Evolutionary conservation across 2,329 filamentous ascomycete species (phyloP).

Genomic region (Aspergillus texensis): DNA sequence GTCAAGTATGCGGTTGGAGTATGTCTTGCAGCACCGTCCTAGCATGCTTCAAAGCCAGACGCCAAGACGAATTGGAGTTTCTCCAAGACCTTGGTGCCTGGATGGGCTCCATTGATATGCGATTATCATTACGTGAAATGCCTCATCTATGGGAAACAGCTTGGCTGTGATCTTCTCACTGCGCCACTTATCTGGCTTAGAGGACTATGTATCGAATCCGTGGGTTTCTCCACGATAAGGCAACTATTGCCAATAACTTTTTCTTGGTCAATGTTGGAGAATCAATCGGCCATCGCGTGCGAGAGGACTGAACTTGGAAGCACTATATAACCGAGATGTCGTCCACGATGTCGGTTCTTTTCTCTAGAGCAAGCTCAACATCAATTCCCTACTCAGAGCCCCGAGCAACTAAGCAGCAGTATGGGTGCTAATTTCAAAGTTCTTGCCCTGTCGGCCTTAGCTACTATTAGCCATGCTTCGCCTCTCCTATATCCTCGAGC

Average conservation of each 20-base stretch:
- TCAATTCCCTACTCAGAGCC: background rate
- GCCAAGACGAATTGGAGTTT: conserved; percentile 7
- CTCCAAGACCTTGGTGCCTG: background rate
- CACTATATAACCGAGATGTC: background rate
- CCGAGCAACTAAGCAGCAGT: background rate
- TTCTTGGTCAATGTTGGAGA: background rate
- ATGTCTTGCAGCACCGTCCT: background rate
- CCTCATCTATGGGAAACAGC: background rate
- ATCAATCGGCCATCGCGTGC: background rate
- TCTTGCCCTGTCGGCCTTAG: conserved; percentile 23
- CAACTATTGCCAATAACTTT: background rate
- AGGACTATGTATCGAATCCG: background rate
- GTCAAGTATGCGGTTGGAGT: background rate
- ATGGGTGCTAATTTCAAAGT: conserved; percentile 22
- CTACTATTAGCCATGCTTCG: conserved; percentile 23
- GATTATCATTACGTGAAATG: conserved; percentile 11
- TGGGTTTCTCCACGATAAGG: conserved; percentile 1
- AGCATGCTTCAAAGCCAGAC: background rate
- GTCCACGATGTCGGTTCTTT: background rate
- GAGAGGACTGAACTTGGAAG: background rate
- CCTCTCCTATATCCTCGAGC: conserved; percentile 24
- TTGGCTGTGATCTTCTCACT: background rate
- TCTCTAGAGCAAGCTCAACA: background rate
- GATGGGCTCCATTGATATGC: background rate
- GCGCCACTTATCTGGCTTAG: background rate